These are phyloP conservation scores for Pyricularia sp. DNA, from an alignment of 2,329 filamentous ascomycete genomes.

Conservation along the genomic window DNA sequence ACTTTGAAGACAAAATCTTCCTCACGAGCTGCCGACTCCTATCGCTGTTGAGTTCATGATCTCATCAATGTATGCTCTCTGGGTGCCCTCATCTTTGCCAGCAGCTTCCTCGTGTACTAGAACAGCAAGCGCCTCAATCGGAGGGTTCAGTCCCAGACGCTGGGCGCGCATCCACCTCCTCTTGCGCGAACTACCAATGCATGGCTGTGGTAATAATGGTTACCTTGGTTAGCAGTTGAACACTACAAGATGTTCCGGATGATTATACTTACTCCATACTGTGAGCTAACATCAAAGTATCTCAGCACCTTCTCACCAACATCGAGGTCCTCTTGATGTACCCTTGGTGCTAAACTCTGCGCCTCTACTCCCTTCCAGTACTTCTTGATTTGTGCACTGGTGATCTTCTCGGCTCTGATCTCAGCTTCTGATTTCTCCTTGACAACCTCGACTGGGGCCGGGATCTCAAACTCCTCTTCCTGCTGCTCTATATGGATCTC, in stretches of 20 bases:
- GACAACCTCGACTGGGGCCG: slow-evolving; percentile 14
- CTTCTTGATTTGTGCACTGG: slow-evolving; percentile 57
- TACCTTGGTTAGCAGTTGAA: not conserved
- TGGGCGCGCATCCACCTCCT: slow-evolving; percentile 86
- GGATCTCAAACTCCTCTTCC: slow-evolving; percentile 14
- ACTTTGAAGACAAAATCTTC: too few relatives aligned
- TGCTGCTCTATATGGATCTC: slow-evolving; percentile 13
- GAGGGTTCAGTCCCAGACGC: slow-evolving; percentile 72
- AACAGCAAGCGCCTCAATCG: slow-evolving; percentile 82
- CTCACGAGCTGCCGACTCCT: slow-evolving; percentile 14
- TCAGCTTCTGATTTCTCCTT: slow-evolving; percentile 39
- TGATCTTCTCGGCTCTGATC: slow-evolving; percentile 52
- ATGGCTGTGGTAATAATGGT: slow-evolving; percentile 50
- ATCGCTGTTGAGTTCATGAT: slow-evolving; percentile 41
- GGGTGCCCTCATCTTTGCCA: slow-evolving; percentile 28
- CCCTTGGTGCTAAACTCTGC: slow-evolving; percentile 55
- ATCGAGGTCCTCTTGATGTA: slow-evolving; percentile 68
- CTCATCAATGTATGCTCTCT: slow-evolving; percentile 69
- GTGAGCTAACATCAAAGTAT: slow-evolving; percentile 84
- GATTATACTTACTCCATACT: slow-evolving; percentile 69
- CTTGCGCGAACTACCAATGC: slow-evolving; percentile 71
- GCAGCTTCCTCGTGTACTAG: slow-evolving; percentile 59
- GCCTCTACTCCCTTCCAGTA: slow-evolving; percentile 73
- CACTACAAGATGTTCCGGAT: slow-evolving; percentile 68
- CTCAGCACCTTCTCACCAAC: slow-evolving; percentile 77